These are phyloP conservation scores for Royoungia palumana DNA, from an alignment of 768 basidiomycete species.

Conservation along the genomic window DNA sequence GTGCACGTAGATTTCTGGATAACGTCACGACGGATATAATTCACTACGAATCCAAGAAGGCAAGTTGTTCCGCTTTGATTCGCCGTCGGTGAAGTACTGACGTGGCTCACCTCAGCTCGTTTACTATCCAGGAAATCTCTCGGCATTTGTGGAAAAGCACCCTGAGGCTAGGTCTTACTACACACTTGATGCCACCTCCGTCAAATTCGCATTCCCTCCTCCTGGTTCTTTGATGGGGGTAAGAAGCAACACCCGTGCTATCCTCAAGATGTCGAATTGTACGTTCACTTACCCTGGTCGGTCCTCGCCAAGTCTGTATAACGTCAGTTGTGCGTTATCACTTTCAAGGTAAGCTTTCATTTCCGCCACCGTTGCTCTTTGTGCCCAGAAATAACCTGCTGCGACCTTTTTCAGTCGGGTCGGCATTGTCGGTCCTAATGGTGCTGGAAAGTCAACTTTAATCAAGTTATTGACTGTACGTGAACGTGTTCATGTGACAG, in stretches of 20 bases:
- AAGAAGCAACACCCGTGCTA: constrained; percentile 91
- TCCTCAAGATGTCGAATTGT: constrained; percentile 87
- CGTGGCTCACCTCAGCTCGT: constrained; percentile 55
- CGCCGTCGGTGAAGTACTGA: constrained; percentile 14
- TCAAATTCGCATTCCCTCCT: constrained; percentile 94
- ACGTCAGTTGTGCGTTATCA: constrained; percentile 91
- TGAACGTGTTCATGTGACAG: constrained; percentile 10
- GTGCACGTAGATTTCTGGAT: constrained; percentile 75
- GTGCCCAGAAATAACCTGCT: constrained; percentile 13
- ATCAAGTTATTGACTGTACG: constrained; percentile 88
- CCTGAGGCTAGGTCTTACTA: constrained; percentile 97
- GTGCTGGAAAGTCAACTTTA: constrained; percentile 93
- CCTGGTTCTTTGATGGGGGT: constrained; percentile 98
- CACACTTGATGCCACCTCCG: constrained; percentile 87
- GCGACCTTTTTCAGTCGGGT: constrained; percentile 60
- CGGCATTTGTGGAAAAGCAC: constrained; percentile 82
- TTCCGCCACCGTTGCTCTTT: constrained; percentile 20
- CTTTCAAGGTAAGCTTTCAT: constrained; percentile 67
- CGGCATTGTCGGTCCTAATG: constrained; percentile 89
- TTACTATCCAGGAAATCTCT: constrained; percentile 92
- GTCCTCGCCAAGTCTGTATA: constrained; percentile 70
- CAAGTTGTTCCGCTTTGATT: constrained; percentile 23
- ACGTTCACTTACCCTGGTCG: constrained; percentile 94
- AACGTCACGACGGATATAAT: constrained; percentile 95
- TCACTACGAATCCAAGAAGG: constrained; percentile 95